Conservation (phyloP, 2,329 filamentous ascomycete species). For the Cladobotryum mycophilum region DNA sequence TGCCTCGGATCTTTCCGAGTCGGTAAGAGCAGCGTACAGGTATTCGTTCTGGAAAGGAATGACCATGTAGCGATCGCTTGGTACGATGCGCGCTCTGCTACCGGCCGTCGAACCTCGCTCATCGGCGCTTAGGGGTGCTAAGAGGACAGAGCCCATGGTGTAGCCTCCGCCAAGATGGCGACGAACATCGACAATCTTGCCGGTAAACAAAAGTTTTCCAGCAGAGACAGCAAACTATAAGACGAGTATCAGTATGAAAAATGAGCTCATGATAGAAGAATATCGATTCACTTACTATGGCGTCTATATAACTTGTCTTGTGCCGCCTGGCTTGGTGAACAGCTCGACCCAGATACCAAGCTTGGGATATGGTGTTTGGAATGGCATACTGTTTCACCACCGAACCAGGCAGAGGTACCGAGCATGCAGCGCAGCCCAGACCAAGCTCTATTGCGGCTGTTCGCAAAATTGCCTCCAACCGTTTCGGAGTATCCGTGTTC, state of each 20-base stretch:
- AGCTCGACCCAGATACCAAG: constrained; percentile 29
- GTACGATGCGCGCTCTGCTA: constrained; percentile 10
- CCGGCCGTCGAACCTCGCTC: constrained; percentile 21
- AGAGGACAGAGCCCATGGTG: constrained; percentile 33
- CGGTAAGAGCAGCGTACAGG: constrained; percentile 30
- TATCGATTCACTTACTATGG: constrained; percentile 16
- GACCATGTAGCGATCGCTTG: constrained; percentile 25
- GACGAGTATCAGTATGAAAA: neutral
- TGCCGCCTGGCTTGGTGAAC: constrained; percentile 23
- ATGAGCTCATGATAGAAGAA: neutral
- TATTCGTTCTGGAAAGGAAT: constrained; percentile 40
- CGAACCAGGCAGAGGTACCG: constrained; percentile 26
- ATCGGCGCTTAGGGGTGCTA: constrained; percentile 26
- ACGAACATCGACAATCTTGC: constrained; percentile 36
- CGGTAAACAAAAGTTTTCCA: constrained; percentile 31
- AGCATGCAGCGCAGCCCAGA: constrained; percentile 30
- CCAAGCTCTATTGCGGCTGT: constrained; percentile 33
- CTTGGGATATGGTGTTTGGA: constrained; percentile 28
- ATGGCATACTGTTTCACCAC: constrained; percentile 28
- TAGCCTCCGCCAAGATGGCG: constrained; percentile 34
- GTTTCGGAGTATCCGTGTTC: constrained; percentile 27
- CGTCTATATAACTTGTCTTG: constrained; percentile 24
- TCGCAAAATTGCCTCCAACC: constrained; percentile 30
- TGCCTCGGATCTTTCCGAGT: constrained; percentile 23
- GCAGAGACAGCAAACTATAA: constrained; percentile 30